phyloP scores from a whole-genome alignment of 176 grass and related monocot genomes.

The Miscanthus lutarioriparius region DNA sequence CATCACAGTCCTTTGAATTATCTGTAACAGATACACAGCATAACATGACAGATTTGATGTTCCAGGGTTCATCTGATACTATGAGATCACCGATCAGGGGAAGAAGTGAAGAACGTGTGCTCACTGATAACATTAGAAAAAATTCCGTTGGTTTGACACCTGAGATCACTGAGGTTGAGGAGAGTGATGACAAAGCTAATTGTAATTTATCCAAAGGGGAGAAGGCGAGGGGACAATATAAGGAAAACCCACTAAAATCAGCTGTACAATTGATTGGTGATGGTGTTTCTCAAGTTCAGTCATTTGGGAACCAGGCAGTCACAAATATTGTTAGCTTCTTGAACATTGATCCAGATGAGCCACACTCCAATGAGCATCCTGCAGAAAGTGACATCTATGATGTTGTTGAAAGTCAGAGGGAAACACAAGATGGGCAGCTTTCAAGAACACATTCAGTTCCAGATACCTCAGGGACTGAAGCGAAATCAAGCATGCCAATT shows the following conservation, averaged over 20 bases:
- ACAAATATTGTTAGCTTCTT: constrained; percentile 97
- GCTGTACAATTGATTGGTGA: constrained; percentile 96
- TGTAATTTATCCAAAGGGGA: constrained; percentile 57
- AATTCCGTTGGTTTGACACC: constrained; percentile 51
- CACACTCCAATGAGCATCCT: constrained; percentile 49
- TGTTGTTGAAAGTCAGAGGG: constrained; percentile 50
- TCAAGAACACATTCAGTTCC: constrained; percentile 54
- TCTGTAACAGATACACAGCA: constrained; percentile 49
- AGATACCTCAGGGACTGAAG: constrained; percentile 44
- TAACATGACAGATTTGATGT: constrained; percentile 37
- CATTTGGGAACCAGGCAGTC: constrained; percentile 94
- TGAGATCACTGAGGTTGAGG: constrained; percentile 82
- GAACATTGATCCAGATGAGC: constrained; percentile 86
- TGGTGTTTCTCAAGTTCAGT: constrained; percentile 96
- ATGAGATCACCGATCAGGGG: constrained; percentile 45
- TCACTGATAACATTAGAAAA: constrained; percentile 59
- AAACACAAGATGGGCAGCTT: constrained; percentile 53
- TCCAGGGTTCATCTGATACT: constrained; percentile 42
- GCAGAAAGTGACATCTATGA: constrained; percentile 47
- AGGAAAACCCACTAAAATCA: constrained; percentile 91
- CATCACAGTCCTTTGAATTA: constrained; percentile 64
- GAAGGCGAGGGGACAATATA: constrained; percentile 48
- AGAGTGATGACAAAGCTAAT: constrained; percentile 42
- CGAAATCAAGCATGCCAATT: constrained; percentile 63
- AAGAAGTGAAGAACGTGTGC: constrained; percentile 56